Evolutionary conservation across 495 filamentous ascomycete genomes (phyloP).

Genomic region (Oleoguttula mirabilis): DNA sequence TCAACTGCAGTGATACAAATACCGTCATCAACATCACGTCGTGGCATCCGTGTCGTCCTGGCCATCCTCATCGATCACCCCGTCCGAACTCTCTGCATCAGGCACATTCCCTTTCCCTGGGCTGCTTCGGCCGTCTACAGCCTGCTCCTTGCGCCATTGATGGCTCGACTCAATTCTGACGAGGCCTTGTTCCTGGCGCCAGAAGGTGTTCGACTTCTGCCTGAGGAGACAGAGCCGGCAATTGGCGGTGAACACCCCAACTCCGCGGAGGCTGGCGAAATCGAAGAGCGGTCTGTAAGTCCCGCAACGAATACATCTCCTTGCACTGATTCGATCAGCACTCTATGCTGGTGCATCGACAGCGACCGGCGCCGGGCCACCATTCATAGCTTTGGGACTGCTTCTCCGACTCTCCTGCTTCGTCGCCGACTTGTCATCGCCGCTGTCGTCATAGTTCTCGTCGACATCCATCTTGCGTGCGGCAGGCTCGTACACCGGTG

Average conservation of each 20-base stretch:
- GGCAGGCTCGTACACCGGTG: conserved; percentile 57
- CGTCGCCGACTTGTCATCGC: conserved; percentile 60
- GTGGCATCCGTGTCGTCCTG: too few species aligned
- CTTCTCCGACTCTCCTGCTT: conserved; percentile 34
- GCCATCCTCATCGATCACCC: too few species aligned
- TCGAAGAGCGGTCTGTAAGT: conserved; percentile 9
- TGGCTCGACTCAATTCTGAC: too few species aligned
- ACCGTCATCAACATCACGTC: too few species aligned
- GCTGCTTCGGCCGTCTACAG: too few species aligned
- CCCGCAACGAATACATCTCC: not conserved
- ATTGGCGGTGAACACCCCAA: not conserved
- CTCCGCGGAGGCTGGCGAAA: conserved; percentile 12
- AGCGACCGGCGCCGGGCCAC: conserved; percentile 21
- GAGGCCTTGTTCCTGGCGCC: too few species aligned
- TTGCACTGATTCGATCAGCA: conserved; percentile 10
- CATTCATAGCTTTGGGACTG: conserved; percentile 29
- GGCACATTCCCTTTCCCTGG: too few species aligned
- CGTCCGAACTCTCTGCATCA: too few species aligned
- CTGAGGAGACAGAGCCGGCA: too few species aligned
- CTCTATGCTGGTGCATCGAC: conserved; percentile 4
- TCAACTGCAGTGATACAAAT: too few species aligned
- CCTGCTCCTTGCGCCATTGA: too few species aligned
- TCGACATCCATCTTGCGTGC: conserved; percentile 94
- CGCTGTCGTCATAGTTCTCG: conserved; percentile 88
- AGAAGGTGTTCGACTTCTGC: too few species aligned